Percentiles rank a stretch among this genome's conserved stretches.
Conservation (phyloP, 202 grass and related monocot genomes). For the Eragrostis tef region DNA sequence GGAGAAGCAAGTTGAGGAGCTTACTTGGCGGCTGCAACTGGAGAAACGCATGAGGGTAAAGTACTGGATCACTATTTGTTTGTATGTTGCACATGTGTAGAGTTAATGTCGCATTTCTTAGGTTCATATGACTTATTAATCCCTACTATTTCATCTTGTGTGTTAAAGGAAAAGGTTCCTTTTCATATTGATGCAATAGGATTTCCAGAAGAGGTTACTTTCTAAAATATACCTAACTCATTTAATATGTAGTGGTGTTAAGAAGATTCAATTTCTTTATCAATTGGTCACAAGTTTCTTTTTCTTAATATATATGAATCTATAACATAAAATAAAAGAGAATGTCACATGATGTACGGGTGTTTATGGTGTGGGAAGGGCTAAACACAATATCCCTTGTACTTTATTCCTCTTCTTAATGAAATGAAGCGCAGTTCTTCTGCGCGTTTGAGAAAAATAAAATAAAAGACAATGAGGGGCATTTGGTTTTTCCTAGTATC, state of each 20-base stretch:
- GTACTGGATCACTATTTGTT: conserved; percentile 32
- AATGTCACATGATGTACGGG: too few relatives aligned
- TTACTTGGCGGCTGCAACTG: conserved; percentile 84
- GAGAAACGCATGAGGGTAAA: conserved; percentile 96
- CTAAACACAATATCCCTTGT: too few relatives aligned
- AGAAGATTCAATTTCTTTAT: not conserved
- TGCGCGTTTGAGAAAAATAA: not conserved
- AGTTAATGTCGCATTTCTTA: conserved; percentile 22
- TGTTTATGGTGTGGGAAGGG: too few relatives aligned
- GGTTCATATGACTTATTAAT: conserved; percentile 8
- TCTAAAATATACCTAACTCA: not conserved
- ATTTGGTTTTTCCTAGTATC: not conserved
- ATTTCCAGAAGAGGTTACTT: not conserved
- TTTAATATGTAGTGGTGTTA: not conserved
- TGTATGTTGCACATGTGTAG: conserved; percentile 17
- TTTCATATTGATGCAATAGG: not conserved
- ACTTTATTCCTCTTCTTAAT: too few relatives aligned
- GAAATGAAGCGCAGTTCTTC: too few relatives aligned
- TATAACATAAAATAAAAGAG: not conserved
- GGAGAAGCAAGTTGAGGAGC: conserved; percentile 97
- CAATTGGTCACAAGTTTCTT: not conserved
- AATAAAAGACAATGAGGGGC: not conserved
- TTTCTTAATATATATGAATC: not conserved
- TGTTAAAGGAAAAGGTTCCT: not conserved
- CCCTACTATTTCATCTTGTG: not conserved